Evolutionary conservation across 306 rosid genomes (phyloP).

Genomic region (Inga laurina): DNA sequence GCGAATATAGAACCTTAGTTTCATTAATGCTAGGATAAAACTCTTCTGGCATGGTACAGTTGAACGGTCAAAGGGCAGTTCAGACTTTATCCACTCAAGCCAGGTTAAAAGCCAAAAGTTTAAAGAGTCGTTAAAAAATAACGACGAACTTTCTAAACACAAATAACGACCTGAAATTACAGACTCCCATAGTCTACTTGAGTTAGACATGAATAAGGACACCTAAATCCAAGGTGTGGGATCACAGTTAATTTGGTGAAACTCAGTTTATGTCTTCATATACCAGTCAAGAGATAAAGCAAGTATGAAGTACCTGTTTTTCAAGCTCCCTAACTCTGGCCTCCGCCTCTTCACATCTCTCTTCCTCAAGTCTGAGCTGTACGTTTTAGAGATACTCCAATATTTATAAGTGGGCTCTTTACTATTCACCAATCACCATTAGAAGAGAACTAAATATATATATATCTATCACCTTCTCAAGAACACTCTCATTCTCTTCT

Average conservation of each 20-base stretch:
- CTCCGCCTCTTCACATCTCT: conserved; percentile 76
- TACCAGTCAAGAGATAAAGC: conserved; percentile 21
- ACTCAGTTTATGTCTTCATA: not conserved
- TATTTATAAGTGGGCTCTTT: conserved; percentile 23
- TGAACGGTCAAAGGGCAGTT: conserved; percentile 15
- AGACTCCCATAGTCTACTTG: not conserved
- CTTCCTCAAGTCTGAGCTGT: conserved; percentile 93
- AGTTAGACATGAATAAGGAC: conserved; percentile 33
- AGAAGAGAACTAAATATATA: not conserved
- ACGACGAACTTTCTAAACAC: not conserved
- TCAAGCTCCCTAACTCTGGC: conserved; percentile 88
- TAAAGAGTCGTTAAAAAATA: conserved; percentile 3
- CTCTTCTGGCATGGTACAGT: conserved; percentile 7
- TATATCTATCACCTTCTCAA: conserved; percentile 60
- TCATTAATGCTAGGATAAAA: not conserved
- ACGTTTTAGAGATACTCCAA: conserved; percentile 36
- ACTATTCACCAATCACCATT: conserved; percentile 5
- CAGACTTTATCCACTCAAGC: conserved; percentile 6
- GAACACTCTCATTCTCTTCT: conserved; percentile 77
- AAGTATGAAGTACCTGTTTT: conserved; percentile 69
- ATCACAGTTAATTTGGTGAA: conserved; percentile 7
- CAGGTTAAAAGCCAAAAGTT: conserved; percentile 19
- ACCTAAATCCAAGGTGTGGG: conserved; percentile 13
- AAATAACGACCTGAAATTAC: conserved; percentile 21
- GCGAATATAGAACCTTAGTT: not conserved